A percentile compares a stretch with the other conserved stretches of the same genome.
phyloP scores from a whole-genome alignment of 202 grass and related monocot genomes.

The Schoenoplectus triqueter region DNA sequence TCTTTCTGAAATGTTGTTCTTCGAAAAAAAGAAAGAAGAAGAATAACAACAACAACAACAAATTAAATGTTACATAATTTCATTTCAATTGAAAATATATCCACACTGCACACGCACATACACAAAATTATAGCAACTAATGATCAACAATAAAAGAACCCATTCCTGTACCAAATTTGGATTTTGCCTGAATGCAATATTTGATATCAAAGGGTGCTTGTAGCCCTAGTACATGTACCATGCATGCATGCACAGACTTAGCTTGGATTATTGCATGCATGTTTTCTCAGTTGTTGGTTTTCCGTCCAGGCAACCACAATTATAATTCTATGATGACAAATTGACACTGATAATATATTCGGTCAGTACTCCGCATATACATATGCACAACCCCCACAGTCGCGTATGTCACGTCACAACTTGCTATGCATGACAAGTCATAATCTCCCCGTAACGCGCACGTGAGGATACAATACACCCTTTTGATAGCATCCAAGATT shows the following conservation, averaged over 20 bases:
- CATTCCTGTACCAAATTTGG: background rate
- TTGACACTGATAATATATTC: conserved; percentile 10
- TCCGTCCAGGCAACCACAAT: background rate
- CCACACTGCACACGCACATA: background rate
- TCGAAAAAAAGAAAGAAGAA: too few species aligned
- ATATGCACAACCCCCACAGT: conserved; percentile 19
- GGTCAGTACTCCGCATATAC: background rate
- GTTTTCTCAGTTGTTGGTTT: background rate
- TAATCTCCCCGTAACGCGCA: conserved; percentile 16
- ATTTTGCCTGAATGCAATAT: background rate
- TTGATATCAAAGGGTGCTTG: background rate
- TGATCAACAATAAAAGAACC: background rate
- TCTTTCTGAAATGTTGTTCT: too few species aligned
- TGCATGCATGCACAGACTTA: background rate
- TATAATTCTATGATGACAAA: background rate
- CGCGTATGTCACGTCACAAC: background rate
- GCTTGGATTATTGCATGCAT: conserved; percentile 4
- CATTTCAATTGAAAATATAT: too few species aligned
- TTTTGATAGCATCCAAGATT: conserved; percentile 4
- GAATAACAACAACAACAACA: too few species aligned
- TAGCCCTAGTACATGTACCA: background rate
- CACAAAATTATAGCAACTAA: background rate
- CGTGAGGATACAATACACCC: conserved; percentile 26
- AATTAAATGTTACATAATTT: too few species aligned
- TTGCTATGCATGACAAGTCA: conserved; percentile 13